Percentiles rank a stretch among this genome's conserved stretches.
phyloP scores from a whole-genome alignment of 495 filamentous ascomycete genomes.

The Umbilicaria muhlenbergii region DNA sequence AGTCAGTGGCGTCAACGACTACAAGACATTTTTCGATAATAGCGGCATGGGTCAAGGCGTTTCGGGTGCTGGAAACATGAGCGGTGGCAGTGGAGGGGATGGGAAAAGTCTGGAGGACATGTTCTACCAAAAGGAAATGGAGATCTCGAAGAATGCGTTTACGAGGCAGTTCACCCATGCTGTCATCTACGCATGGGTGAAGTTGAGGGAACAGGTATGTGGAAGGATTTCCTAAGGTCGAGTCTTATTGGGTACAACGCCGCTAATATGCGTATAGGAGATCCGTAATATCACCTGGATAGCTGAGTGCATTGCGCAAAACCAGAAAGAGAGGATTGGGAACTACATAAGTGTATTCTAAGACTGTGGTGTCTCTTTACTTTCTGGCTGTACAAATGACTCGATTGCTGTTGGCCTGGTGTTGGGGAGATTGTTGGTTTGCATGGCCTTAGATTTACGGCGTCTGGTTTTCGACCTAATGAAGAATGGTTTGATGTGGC shows the following conservation, averaged over 20 bases:
- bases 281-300: constrained; percentile 99
- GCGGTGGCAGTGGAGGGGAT: constrained; percentile 55
- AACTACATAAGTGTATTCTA: constrained; percentile 98
- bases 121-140: constrained; percentile 99
- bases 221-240: not conserved
- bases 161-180: constrained; percentile 92
- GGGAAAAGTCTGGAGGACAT: constrained; percentile 89
- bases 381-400: too few species aligned
- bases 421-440: too few species aligned
- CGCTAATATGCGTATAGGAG: constrained; percentile 47
- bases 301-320: constrained; percentile 97
- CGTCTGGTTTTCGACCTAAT: too few species aligned
- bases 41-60: constrained; percentile 57
- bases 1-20: constrained; percentile 80
- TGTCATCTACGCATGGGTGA: constrained; percentile 96
- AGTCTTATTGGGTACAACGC: not conserved
- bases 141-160: constrained; percentile 86
- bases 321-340: constrained; percentile 96
- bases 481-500: too few species aligned
- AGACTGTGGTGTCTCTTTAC: not conserved
- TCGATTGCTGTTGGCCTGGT: too few species aligned
- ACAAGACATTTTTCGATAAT: constrained; percentile 87
- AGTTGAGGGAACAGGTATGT: constrained; percentile 87
- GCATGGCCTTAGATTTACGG: too few species aligned
- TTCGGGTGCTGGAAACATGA: constrained; percentile 67